Evolutionary conservation across 1,139 yeast species (phyloP), one percentile per base, ranked within the genome.

Genomic region (Blastobotrys serpentis): DNA sequence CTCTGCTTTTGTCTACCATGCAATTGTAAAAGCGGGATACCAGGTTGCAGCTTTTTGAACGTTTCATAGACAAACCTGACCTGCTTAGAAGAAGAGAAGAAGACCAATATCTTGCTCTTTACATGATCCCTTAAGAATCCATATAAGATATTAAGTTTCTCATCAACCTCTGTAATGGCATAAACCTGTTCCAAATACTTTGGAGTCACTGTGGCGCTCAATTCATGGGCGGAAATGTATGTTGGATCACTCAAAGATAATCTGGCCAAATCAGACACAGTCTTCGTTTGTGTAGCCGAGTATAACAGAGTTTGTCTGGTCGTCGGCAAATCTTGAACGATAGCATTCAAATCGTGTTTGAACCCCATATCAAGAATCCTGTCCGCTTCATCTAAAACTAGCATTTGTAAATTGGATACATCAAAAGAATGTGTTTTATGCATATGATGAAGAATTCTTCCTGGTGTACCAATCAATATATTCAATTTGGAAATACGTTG

Each of bases 291-390:
- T 1, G 99, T 92, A 1, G 98, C 53, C 10, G 95, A 85, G 62
- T 87, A 92, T 47, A 92, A 70, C 49, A 92, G 68, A 0, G 98
- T 89, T 66, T 94, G 98, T 68, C 98, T 80, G 4, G 83, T 76
- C 1, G 62, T 56, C 1, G 98, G 96, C 52, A 92, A 71, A 64
- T 87, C 94, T 42, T 82, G 80, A 22, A 92, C 72, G 49, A 92
- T 92, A 44, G 84, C 85, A 66, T 94, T 98, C 49, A 92, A 70
- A 42, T 95, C 88, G 61, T 82, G 82, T 64, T 84, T 85, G 74
- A 92, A 92, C 5, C 98, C 98, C 96, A 92, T 88, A 68, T 92
- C 99, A 57, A 92, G 72, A 62, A 95, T 88, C 58, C 98, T 75
- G 65, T 92, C 99, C 0, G 98, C 98, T 68, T 92, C 99, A 66